Conservation (phyloP, 2,329 filamentous ascomycete genomes). For the Penicillium concentricum region DNA sequence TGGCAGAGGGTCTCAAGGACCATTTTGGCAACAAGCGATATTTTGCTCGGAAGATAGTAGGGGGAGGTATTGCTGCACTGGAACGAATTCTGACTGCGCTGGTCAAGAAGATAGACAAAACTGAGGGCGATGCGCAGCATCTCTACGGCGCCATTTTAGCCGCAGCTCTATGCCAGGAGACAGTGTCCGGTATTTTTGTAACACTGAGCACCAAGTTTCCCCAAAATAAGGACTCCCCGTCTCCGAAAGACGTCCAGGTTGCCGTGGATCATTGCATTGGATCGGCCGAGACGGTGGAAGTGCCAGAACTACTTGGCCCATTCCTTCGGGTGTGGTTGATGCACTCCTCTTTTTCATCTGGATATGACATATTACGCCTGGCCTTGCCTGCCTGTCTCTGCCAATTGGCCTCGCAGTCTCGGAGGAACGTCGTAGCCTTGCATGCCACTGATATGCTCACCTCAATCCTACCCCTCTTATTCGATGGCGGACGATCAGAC, state of each 20-base stretch:
- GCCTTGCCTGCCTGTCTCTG: slow-evolving; percentile 65
- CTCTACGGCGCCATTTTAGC: slow-evolving; percentile 80
- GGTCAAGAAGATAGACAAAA: slow-evolving; percentile 55
- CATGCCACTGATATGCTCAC: slow-evolving; percentile 71
- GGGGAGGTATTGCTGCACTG: slow-evolving; percentile 74
- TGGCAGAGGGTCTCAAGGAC: slow-evolving; percentile 71
- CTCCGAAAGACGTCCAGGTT: slow-evolving; percentile 24
- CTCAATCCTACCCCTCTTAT: slow-evolving; percentile 63
- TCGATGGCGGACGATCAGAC: slow-evolving; percentile 55
- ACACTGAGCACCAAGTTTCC: slow-evolving; percentile 34
- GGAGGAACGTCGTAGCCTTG: slow-evolving; percentile 68
- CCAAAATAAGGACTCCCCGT: slow-evolving; percentile 10
- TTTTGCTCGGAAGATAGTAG: slow-evolving; percentile 73
- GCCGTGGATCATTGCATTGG: slow-evolving; percentile 40
- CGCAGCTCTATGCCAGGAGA: slow-evolving; percentile 76
- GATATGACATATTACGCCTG: slow-evolving; percentile 42
- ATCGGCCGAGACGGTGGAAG: slow-evolving; percentile 44
- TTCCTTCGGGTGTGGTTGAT: slow-evolving; percentile 53
- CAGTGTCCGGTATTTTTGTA: slow-evolving; percentile 66
- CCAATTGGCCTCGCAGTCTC: slow-evolving; percentile 59
- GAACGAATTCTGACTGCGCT: slow-evolving; percentile 68
- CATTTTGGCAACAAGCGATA: slow-evolving; percentile 86
- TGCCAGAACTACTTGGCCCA: slow-evolving; percentile 39
- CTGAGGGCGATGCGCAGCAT: slow-evolving; percentile 63
- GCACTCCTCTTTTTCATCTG: slow-evolving; percentile 57